Evolutionary conservation across 495 filamentous ascomycete genomes (phyloP).

Genomic region (Talaromyces trachyspermus): DNA sequence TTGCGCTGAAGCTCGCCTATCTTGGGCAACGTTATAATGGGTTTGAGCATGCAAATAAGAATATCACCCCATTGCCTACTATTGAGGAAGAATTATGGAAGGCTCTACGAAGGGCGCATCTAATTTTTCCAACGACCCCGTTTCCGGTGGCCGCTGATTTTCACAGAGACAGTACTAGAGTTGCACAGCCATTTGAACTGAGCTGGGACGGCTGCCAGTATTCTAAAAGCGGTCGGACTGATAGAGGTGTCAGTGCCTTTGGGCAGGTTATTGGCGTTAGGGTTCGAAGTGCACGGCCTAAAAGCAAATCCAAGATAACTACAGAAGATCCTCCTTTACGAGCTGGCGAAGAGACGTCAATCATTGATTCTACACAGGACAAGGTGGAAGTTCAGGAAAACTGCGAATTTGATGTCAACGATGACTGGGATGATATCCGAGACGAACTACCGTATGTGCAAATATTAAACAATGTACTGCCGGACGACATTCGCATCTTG

Average conservation of each 20-base stretch:
- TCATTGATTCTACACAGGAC: conserved; percentile 10
- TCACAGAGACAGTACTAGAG: conserved; percentile 17
- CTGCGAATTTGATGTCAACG: conserved; percentile 10
- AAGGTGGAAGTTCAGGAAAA: conserved; percentile 9
- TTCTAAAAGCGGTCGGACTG: conserved; percentile 89
- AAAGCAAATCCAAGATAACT: conserved; percentile 6
- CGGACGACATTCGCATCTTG: conserved; percentile 78
- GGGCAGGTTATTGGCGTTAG: conserved; percentile 84
- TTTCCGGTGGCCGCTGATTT: conserved; percentile 23
- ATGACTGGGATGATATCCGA: conserved; percentile 61
- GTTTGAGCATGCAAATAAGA: conserved; percentile 70
- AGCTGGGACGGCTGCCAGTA: conserved; percentile 81
- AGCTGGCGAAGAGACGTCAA: not conserved
- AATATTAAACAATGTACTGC: conserved; percentile 78
- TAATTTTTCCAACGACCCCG: conserved; percentile 64
- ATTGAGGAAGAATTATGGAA: conserved; percentile 92
- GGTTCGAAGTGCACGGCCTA: conserved; percentile 70
- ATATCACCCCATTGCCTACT: conserved; percentile 60
- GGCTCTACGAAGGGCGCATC: conserved; percentile 66
- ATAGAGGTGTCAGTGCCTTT: conserved; percentile 90
- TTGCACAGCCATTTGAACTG: conserved; percentile 35
- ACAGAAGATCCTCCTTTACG: not conserved
- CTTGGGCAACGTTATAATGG: conserved; percentile 86
- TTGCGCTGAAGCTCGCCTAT: conserved; percentile 92
- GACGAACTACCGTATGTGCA: conserved; percentile 80